These are phyloP conservation scores for Ceratocystis alfenasii DNA, from an alignment of 2,329 filamentous ascomycete genomes.

Conservation along the genomic window DNA sequence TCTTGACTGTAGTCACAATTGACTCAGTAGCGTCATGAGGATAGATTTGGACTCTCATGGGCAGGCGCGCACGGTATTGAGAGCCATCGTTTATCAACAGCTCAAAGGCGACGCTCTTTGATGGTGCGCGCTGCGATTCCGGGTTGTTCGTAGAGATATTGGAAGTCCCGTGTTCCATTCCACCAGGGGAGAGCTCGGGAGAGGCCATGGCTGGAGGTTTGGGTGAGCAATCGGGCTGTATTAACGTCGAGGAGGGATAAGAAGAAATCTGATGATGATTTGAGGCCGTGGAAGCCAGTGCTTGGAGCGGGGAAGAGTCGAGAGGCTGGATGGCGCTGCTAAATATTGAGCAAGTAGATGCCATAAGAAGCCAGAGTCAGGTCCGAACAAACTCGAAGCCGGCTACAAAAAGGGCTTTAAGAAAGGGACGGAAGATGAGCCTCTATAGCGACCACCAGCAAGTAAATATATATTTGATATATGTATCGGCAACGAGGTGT, in stretches of 20 bases:
- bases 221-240: background rate
- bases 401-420: background rate
- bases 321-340: constrained; percentile 16
- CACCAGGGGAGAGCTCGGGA: constrained; percentile 17
- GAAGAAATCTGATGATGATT: constrained; percentile 14
- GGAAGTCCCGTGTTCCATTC: constrained; percentile 14
- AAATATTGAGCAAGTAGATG: constrained; percentile 15
- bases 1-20: constrained; percentile 96
- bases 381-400: constrained; percentile 5
- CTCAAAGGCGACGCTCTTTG: constrained; percentile 71
- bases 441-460: background rate
- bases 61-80: constrained; percentile 60
- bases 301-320: constrained; percentile 18
- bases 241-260: background rate
- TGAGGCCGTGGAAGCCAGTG: constrained; percentile 14
- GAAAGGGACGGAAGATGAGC: background rate
- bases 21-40: constrained; percentile 94
- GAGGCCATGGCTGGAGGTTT: constrained; percentile 16
- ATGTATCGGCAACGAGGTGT: constrained; percentile 8
- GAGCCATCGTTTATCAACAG: constrained; percentile 57
- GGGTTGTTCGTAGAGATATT: constrained; percentile 11
- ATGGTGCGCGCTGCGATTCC: constrained; percentile 15
- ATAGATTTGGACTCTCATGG: constrained; percentile 83
- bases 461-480: constrained; percentile 11
- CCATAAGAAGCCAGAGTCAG: constrained; percentile 19